Conservation (phyloP, 2,329 filamentous ascomycete genomes). For the Pyrenophora teres region DNA sequence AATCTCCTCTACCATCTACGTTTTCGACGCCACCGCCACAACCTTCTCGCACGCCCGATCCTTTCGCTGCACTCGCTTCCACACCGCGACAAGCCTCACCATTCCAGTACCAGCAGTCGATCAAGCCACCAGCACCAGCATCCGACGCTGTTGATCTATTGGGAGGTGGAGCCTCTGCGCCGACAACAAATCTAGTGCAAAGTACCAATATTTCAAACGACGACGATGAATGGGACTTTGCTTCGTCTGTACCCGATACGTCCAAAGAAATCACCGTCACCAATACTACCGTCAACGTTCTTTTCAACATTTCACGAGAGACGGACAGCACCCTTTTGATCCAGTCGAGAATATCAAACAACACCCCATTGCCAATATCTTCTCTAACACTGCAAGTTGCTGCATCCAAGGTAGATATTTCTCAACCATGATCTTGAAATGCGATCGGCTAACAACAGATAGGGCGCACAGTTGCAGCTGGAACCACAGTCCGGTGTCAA, state of each 20-base stretch:
- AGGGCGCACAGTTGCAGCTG: slow-evolving; percentile 81
- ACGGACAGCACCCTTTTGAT: slow-evolving; percentile 67
- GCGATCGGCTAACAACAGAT: slow-evolving; percentile 15
- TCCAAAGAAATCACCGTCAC: slow-evolving; percentile 71
- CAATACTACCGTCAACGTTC: slow-evolving; percentile 71
- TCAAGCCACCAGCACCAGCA: slow-evolving; percentile 42
- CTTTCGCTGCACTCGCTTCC: slow-evolving; percentile 64
- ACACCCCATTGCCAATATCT: slow-evolving; percentile 69
- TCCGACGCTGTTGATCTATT: slow-evolving; percentile 44
- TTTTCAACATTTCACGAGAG: slow-evolving; percentile 70
- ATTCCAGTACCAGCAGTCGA: slow-evolving; percentile 54
- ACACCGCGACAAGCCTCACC: slow-evolving; percentile 57
- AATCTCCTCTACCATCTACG: slow-evolving; percentile 53
- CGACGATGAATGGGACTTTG: slow-evolving; percentile 94
- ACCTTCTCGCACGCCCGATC: slow-evolving; percentile 53
- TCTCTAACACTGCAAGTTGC: slow-evolving; percentile 91
- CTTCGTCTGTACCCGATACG: slow-evolving; percentile 77
- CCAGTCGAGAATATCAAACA: slow-evolving; percentile 82
- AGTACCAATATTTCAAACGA: slow-evolving; percentile 67
- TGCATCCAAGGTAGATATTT: slow-evolving; percentile 75
- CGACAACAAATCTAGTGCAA: slow-evolving; percentile 34
- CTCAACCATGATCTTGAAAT: neutral
- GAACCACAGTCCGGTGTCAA: slow-evolving; percentile 82
- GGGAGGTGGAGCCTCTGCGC: slow-evolving; percentile 36
- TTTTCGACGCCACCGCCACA: slow-evolving; percentile 45